Evolutionary conservation across 179 eudicot genomes (phyloP).

Genomic region (Patellifolia procumbens): DNA sequence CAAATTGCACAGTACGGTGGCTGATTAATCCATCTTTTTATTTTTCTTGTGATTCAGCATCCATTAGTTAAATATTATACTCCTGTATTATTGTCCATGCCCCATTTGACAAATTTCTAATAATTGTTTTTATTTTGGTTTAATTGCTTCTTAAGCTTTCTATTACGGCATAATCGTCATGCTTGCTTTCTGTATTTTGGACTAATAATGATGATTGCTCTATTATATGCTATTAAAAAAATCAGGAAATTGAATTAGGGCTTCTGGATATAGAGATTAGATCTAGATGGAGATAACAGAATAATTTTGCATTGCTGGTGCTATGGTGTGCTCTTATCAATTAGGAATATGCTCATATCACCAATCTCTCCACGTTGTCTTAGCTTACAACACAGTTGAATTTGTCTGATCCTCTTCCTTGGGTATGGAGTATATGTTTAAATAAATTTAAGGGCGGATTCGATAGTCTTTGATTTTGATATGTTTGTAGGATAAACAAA

Average conservation of each 20-base stretch:
- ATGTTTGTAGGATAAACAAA: too few relatives aligned
- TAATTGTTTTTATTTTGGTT: not conserved
- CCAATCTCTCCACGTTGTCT: not conserved
- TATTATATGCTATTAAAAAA: constrained; percentile 7
- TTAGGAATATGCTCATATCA: constrained; percentile 13
- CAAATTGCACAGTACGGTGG: not conserved
- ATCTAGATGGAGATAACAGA: not conserved
- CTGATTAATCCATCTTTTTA: not conserved
- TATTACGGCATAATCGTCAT: constrained; percentile 3
- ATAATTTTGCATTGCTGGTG: constrained; percentile 23
- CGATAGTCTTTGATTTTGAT: too few relatives aligned
- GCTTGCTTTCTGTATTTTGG: constrained; percentile 1
- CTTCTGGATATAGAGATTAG: constrained; percentile 15
- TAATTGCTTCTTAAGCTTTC: constrained; percentile 9
- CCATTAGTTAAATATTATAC: not conserved
- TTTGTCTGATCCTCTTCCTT: not conserved
- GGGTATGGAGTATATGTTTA: not conserved
- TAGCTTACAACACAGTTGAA: not conserved
- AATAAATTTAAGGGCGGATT: too few relatives aligned
- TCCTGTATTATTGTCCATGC: constrained; percentile 8
- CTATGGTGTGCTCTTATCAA: constrained; percentile 21
- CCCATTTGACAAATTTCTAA: constrained; percentile 3
- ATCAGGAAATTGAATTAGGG: not conserved
- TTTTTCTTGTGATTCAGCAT: constrained; percentile 20
- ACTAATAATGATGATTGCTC: constrained; percentile 2